A percentile compares a stretch with the other conserved stretches of the same genome.
phyloP scores from a whole-genome alignment of 108 stramenopile species.

The Bacterosira constricta region DNA sequence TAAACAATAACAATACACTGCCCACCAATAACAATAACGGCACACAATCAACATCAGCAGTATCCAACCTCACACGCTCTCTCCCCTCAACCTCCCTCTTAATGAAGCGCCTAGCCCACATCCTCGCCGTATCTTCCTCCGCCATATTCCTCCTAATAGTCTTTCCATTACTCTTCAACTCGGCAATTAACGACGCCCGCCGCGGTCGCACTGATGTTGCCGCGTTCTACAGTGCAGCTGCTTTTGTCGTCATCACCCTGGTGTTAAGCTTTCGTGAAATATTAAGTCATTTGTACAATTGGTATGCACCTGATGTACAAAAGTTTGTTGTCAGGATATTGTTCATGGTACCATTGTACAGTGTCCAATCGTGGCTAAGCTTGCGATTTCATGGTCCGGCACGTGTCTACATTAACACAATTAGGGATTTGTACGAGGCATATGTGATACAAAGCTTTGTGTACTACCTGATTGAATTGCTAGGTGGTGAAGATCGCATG shows the following conservation, averaged over 20 bases:
- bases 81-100: slow-evolving; percentile 18
- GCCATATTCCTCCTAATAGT: slow-evolving; percentile 40
- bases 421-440: slow-evolving; percentile 79
- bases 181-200: slow-evolving; percentile 32
- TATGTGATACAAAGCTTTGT: slow-evolving; percentile 79
- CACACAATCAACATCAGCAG: background rate
- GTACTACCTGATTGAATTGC: slow-evolving; percentile 68
- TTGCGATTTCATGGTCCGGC: slow-evolving; percentile 56
- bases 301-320: slow-evolving; percentile 66
- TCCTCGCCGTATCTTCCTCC: slow-evolving; percentile 34
- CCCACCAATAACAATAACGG: background rate
- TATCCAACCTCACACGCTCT: slow-evolving; percentile 7
- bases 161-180: slow-evolving; percentile 38
- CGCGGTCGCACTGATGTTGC: slow-evolving; percentile 58
- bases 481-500: slow-evolving; percentile 76
- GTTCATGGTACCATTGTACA: slow-evolving; percentile 84
- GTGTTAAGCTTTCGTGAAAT: slow-evolving; percentile 73
- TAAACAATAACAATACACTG: background rate
- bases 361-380: slow-evolving; percentile 62
- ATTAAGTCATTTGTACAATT: slow-evolving; percentile 68
- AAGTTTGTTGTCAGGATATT: slow-evolving; percentile 82
- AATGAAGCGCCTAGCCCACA: slow-evolving; percentile 23
- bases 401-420: slow-evolving; percentile 58
- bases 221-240: slow-evolving; percentile 78
- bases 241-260: slow-evolving; percentile 79